These are phyloP conservation scores for Hortaea sp. DNA, from an alignment of 2,329 filamentous ascomycete genomes.

Conservation along the genomic window DNA sequence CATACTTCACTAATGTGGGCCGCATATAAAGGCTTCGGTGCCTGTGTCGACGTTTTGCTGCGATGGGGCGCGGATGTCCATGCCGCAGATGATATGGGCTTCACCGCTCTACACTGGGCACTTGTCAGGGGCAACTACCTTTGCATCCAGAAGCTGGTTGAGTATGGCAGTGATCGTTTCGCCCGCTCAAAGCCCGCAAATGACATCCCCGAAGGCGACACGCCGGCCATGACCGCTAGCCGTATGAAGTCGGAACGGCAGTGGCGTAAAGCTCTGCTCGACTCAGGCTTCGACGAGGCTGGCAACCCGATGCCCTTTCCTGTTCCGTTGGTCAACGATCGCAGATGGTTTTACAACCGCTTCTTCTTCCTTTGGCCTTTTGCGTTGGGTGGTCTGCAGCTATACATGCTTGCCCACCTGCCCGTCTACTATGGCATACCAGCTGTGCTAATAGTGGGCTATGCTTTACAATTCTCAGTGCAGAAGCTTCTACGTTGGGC, in stretches of 20 bases:
- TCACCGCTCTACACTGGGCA: conserved; percentile 93
- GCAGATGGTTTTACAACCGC: conserved; percentile 65
- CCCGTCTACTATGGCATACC: conserved; percentile 70
- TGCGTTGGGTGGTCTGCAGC: conserved; percentile 57
- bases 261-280: conserved; percentile 73
- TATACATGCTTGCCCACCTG: conserved; percentile 64
- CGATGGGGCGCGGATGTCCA: conserved; percentile 94
- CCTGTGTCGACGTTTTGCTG: conserved; percentile 83
- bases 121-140: conserved; percentile 83
- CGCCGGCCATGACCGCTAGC: conserved; percentile 70
- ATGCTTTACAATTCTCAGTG: conserved; percentile 65
- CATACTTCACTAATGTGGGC: conserved; percentile 98
- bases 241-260: conserved; percentile 80
- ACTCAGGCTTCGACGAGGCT: conserved; percentile 74
- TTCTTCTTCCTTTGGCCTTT: conserved; percentile 90
- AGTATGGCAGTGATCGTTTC: conserved; percentile 91
- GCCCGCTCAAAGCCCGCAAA: conserved; percentile 56
- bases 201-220: conserved; percentile 60
- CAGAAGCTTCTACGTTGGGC: conserved; percentile 72
- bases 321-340: conserved; percentile 65
- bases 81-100: conserved; percentile 79
- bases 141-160: conserved; percentile 86
- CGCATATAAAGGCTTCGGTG: conserved; percentile 91
- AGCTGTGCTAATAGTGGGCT: conserved; percentile 54
- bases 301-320: conserved; percentile 67